Percentiles rank a stretch among this genome's conserved stretches.
Conservation (phyloP, 441 rosid species). For the Bruguiera hainesii region DNA sequence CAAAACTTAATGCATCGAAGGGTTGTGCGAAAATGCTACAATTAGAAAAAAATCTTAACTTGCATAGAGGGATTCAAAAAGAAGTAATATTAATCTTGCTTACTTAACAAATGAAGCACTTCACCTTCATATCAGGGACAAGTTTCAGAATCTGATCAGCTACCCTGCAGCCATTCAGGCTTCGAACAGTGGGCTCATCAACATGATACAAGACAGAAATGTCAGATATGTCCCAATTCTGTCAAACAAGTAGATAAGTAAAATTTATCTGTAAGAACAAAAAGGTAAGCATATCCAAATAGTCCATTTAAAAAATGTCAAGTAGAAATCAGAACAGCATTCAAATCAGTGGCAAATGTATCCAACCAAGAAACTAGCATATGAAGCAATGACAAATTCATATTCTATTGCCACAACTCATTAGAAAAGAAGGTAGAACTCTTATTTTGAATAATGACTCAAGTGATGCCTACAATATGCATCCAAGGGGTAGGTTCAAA, state of each 20-base stretch:
- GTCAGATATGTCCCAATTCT: conserved; percentile 65
- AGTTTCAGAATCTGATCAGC: conserved; percentile 70
- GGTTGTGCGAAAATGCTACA: conserved; percentile 56
- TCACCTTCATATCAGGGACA: conserved; percentile 62
- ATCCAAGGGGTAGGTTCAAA: background rate
- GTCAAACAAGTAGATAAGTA: conserved; percentile 8
- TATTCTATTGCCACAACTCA: background rate
- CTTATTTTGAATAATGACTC: background rate
- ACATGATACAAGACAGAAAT: conserved; percentile 44
- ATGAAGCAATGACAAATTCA: no score
- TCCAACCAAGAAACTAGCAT: no score
- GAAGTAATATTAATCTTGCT: no score
- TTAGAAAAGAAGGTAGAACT: background rate
- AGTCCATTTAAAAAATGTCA: background rate
- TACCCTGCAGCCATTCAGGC: conserved; percentile 80
- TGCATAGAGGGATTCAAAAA: conserved; percentile 5
- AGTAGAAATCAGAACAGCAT: background rate
- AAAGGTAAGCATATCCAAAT: no score
- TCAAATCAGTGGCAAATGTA: background rate
- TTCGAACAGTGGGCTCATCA: conserved; percentile 61
- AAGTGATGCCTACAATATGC: background rate
- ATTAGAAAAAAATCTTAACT: background rate
- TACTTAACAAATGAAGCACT: conserved; percentile 8
- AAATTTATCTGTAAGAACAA: background rate
- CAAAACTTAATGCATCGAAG: conserved; percentile 65